Evolutionary conservation across 768 basidiomycete genomes (phyloP).

Genomic region (Amanita brunnescens): DNA sequence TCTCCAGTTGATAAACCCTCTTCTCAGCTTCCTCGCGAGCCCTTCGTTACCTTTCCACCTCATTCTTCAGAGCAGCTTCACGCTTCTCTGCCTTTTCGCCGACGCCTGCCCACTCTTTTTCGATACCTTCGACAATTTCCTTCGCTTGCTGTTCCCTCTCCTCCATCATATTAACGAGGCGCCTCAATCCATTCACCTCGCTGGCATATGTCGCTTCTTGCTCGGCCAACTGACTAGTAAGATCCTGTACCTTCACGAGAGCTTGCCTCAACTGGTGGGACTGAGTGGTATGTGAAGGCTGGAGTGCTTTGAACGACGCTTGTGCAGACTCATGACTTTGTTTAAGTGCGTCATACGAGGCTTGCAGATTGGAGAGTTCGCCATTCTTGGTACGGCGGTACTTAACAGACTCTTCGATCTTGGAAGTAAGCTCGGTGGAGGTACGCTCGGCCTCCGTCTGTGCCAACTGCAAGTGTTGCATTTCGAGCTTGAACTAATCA

Average conservation of each 20-base stretch:
- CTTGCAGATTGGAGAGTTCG: constrained; percentile 68
- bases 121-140: constrained; percentile 69
- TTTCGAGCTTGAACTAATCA: constrained; percentile 75
- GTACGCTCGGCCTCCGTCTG: constrained; percentile 69
- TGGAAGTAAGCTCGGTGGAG: constrained; percentile 55
- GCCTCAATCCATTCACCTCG: constrained; percentile 65
- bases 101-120: constrained; percentile 72
- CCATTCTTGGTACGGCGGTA: constrained; percentile 77
- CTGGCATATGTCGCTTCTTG: constrained; percentile 76
- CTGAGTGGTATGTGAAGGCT: constrained; percentile 63
- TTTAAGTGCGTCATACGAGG: constrained; percentile 63
- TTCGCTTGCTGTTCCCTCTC: constrained; percentile 81
- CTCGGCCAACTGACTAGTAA: constrained; percentile 73
- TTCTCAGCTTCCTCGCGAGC: constrained; percentile 66
- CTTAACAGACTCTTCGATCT: constrained; percentile 77
- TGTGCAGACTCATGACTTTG: constrained; percentile 61
- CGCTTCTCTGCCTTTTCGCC: constrained; percentile 60
- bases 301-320: constrained; percentile 62
- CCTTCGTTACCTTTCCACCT: constrained; percentile 62
- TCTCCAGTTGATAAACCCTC: constrained; percentile 62
- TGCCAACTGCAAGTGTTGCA: constrained; percentile 72
- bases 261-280: constrained; percentile 72
- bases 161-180: constrained; percentile 80
- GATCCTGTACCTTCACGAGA: constrained; percentile 61
- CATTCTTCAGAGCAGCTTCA: constrained; percentile 58